Conservation (phyloP, 441 rosid genomes). For the Pelargonium fulgidum region DNA sequence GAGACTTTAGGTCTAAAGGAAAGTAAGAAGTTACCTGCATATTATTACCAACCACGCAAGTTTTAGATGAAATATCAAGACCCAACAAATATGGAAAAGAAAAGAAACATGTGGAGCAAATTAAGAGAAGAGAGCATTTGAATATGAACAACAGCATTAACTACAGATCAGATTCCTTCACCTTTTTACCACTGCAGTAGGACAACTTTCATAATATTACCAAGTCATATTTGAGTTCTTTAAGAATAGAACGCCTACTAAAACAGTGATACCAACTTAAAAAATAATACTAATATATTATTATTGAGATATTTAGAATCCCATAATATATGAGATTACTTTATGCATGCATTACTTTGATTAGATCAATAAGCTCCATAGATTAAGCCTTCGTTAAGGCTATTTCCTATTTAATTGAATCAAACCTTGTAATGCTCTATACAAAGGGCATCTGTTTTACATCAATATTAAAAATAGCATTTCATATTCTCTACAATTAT, state of each 20-base stretch:
- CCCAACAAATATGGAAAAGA: constrained; percentile 3
- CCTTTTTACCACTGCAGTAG: background rate
- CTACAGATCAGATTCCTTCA: background rate
- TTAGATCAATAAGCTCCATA: too few species aligned
- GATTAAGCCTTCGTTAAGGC: too few species aligned
- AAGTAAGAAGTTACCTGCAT: constrained; percentile 86
- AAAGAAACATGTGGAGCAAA: background rate
- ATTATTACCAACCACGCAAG: constrained; percentile 22
- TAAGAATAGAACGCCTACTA: background rate
- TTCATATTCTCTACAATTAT: background rate
- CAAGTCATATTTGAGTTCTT: background rate
- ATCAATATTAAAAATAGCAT: too few species aligned
- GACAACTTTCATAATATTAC: background rate
- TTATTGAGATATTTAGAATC: too few species aligned
- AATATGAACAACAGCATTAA: background rate
- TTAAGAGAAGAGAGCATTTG: background rate
- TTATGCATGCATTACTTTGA: too few species aligned
- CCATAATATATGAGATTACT: too few species aligned
- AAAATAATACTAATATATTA: background rate
- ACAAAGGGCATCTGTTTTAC: too few species aligned
- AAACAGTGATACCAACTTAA: background rate
- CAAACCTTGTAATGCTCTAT: too few species aligned
- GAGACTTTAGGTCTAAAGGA: constrained; percentile 81
- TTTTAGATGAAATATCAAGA: constrained; percentile 16
- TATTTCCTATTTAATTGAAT: too few species aligned